Base-by-base conservation (phyloP, 768 basidiomycete species). In the Termitomyces sp. region DNA sequence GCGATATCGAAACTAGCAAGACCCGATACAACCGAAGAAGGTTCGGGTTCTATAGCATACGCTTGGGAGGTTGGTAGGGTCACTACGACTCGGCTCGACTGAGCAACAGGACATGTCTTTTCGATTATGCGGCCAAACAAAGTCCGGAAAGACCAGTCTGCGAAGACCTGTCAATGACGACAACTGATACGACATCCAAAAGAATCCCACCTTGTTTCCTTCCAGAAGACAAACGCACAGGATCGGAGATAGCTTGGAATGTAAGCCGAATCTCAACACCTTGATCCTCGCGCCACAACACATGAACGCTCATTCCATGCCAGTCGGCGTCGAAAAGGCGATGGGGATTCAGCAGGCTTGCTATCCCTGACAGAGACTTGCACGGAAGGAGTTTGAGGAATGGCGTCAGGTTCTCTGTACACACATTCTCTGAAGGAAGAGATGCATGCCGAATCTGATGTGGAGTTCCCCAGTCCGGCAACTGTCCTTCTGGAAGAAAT, bases 351-450 rank as follows among this genome's bases (percentile, higher is more conserved):
- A 98, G 76, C 23, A 98, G 78, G 16, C 73, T 77, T 0, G 93
- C 90, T 21, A 98, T 79, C 12, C 97, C 95, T 0, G 95, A 92
- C 19, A 80, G 75, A 5, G 90, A 85, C 66, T 97, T 92, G 77
- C 96, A 98, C 0, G 97, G 97, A 1, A 98, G 76, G 10, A 98
- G 84, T 68, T 96, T 94, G 57, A 98, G 79, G 73, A 98, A 97
- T 0, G 97, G 96, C 0, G 96, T 98, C 9, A 98, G 76, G 66
- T 98, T 98, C 68, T 98, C 97, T 5, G 96, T 98, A 68, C 96
- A 99, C n/a, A 98, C 90, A 63, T 87, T 78, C 67, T 95, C 92
- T 3, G 87, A 90, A 7, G 90, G 89, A 19, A 89, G 80, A 8
- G 83, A 82, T 1, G 89, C 91, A 63, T 95, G 87, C 58, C 87